phyloP scores from a whole-genome alignment of 2,329 filamentous ascomycete species.

The Colletotrichum tabaci region DNA sequence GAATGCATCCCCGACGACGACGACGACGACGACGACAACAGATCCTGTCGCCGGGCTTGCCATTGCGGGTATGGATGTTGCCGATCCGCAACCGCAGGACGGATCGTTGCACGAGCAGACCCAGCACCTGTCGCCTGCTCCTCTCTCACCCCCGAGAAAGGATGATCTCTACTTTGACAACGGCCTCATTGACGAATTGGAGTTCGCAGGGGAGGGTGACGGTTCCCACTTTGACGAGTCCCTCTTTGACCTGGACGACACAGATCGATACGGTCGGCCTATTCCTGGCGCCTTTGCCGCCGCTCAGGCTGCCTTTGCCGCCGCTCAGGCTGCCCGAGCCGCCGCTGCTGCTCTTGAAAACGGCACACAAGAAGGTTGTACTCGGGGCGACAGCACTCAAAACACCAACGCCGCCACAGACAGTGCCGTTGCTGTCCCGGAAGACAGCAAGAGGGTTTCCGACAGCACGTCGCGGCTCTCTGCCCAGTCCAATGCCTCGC shows the following conservation, averaged over 20 bases:
- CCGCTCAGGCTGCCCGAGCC: slow-evolving; percentile 63
- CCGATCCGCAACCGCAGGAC: slow-evolving; percentile 31
- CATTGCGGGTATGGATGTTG: slow-evolving; percentile 56
- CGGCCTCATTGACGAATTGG: slow-evolving; percentile 63
- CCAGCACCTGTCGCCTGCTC: slow-evolving; percentile 42
- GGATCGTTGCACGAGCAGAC: slow-evolving; percentile 44
- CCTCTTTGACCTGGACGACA: slow-evolving; percentile 79
- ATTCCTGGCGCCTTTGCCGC: slow-evolving; percentile 71
- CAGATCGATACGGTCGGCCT: slow-evolving; percentile 73
- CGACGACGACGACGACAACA: slow-evolving; percentile 18
- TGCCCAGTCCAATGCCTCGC: slow-evolving; percentile 58
- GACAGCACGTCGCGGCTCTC: slow-evolving; percentile 63
- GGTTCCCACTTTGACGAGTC: slow-evolving; percentile 78
- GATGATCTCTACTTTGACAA: slow-evolving; percentile 82
- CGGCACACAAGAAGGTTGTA: slow-evolving; percentile 61
- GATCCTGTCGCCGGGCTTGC: slow-evolving; percentile 56
- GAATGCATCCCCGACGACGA: slow-evolving; percentile 20
- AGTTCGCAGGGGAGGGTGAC: slow-evolving; percentile 67
- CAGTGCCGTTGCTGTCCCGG: slow-evolving; percentile 42
- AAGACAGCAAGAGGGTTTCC: slow-evolving; percentile 59
- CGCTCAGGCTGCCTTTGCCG: slow-evolving; percentile 68
- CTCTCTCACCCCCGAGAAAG: background rate
- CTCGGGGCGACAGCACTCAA: slow-evolving; percentile 45
- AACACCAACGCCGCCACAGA: slow-evolving; percentile 49
- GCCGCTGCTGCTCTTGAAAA: slow-evolving; percentile 45